A percentile compares a stretch with the other conserved stretches of the same genome.
phyloP scores from a whole-genome alignment of 768 basidiomycete genomes.

The Imleria badia region DNA sequence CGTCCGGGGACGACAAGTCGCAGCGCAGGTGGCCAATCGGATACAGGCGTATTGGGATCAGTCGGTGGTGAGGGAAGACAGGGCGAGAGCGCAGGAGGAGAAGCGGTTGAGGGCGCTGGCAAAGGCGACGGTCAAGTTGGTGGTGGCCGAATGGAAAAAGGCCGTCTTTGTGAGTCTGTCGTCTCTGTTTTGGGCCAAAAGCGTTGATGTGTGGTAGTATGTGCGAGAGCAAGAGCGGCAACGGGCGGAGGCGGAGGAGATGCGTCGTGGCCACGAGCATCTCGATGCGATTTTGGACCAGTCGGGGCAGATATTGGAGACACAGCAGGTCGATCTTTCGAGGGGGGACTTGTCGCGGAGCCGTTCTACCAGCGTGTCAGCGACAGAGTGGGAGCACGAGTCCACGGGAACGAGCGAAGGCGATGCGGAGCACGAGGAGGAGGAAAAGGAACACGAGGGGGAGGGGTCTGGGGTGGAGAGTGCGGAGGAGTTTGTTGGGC shows the following conservation, averaged over 20 bases:
- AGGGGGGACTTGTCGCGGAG: conserved; percentile 53
- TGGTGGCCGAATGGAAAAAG: conserved; percentile 83
- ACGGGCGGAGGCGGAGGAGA: conserved; percentile 71
- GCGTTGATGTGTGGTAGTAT: conserved; percentile 45
- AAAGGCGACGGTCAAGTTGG: conserved; percentile 67
- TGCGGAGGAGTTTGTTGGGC: conserved; percentile 41
- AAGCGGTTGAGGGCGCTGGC: conserved; percentile 63
- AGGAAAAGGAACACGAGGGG: conserved; percentile 23
- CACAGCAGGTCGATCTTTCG: conserved; percentile 72
- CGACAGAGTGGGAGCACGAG: conserved; percentile 21
- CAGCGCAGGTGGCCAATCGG: conserved; percentile 57
- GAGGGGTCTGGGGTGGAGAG: conserved; percentile 27
- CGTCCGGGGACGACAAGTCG: conserved; percentile 42
- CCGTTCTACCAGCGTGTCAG: conserved; percentile 53
- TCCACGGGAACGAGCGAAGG: conserved; percentile 20
- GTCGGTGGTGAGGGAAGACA: conserved; percentile 60
- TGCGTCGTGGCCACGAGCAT: conserved; percentile 77
- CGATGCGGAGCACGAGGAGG: conserved; percentile 20
- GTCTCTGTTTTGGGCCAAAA: not conserved
- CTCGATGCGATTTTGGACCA: conserved; percentile 89
- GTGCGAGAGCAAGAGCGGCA: conserved; percentile 69
- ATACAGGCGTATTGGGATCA: conserved; percentile 77
- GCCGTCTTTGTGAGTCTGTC: conserved; percentile 68
- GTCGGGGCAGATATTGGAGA: conserved; percentile 81
- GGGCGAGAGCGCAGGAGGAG: conserved; percentile 59